Base-by-base conservation (phyloP, 2,329 filamentous ascomycete species). In the Sporothrix sp. region DNA sequence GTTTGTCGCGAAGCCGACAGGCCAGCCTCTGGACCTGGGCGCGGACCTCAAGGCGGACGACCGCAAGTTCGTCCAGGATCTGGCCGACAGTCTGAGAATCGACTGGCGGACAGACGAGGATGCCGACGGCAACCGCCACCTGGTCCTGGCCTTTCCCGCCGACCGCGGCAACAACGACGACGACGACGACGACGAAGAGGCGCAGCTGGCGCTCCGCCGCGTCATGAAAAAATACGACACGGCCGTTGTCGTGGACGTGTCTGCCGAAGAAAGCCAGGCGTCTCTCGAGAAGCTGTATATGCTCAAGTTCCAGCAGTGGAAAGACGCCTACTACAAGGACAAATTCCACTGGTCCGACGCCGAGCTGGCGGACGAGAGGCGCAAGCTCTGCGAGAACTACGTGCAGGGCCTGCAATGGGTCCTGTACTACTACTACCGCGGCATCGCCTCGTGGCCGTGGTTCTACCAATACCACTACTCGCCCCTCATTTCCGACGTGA, bases 361-460 rank as follows among this genome's bases (percentile, higher is more conserved):
- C 43, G 84, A 87, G 59, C 84, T 91, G 57, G 81, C 71, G 16
- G 60, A 81, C 36, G 88, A 95, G 65, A 75, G 97, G 62, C 82
- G 74, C 49, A 83, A 85, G 57, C 73, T 98, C 54, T 85, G 87
- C 23, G 89, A 97, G 67, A 98, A 97, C 68, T 98, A 98, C 61
- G 89, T 98, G 7, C 87, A 98, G 68, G 93, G 93, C 54, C 71
- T 98, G 54, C 93, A 98, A 65, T 98, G 93, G 94, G 93, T 98
- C 38, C 73, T 98, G 45, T 96, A 85, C 67, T 98, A 98, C 71
- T 98, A 98, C 68, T 98, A 98, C 69, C 84, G 84, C 49, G 93
- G 93, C 55, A 93, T 98, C 54, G 93, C 88, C 14, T 97, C 91
- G 11, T 98, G 93, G 93, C 89, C 93, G 13, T 98, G 93, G 93